Conservation (phyloP, 768 basidiomycete genomes). For the Megacollybia marginata region DNA sequence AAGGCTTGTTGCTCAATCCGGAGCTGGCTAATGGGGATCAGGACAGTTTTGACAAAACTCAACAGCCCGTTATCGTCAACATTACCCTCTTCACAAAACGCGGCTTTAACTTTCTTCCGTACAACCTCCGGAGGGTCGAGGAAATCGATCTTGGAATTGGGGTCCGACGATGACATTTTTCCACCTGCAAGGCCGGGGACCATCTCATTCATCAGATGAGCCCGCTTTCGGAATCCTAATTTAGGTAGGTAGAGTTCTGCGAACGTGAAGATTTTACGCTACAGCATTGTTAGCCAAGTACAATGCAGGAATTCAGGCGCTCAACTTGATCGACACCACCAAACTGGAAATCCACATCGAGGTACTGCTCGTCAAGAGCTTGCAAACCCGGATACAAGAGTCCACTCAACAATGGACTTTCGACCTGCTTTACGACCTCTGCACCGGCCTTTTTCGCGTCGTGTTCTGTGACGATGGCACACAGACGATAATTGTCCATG, state of each 20-base stretch:
- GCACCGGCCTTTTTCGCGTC: constrained; percentile 98
- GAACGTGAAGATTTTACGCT: constrained; percentile 99
- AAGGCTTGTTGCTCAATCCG: constrained; percentile 44
- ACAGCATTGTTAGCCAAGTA: constrained; percentile 1
- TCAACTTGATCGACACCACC: constrained; percentile 93
- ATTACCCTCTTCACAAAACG: constrained; percentile 94
- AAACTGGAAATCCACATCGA: constrained; percentile 95
- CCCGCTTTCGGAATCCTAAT: constrained; percentile 89
- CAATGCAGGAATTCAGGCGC: neutral
- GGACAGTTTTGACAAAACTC: constrained; percentile 77
- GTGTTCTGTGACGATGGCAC: constrained; percentile 88
- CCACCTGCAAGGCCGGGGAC: constrained; percentile 91
- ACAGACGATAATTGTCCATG: constrained; percentile 89
- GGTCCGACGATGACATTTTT: constrained; percentile 98
- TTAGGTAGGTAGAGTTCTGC: constrained; percentile 93
- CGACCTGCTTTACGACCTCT: constrained; percentile 97
- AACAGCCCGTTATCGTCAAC: constrained; percentile 83
- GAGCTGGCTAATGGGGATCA: constrained; percentile 80
- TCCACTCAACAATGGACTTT: constrained; percentile 84
- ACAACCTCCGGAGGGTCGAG: constrained; percentile 81
- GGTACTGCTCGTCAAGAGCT: constrained; percentile 95
- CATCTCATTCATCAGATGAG: constrained; percentile 98
- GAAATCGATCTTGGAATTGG: constrained; percentile 97
- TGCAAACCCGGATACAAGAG: constrained; percentile 95
- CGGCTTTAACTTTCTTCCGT: constrained; percentile 83